Evolutionary conservation across 2,329 filamentous ascomycete species (phyloP), one percentile per base, ranked within the genome.

Genomic region (Curvularia verruculosa): DNA sequence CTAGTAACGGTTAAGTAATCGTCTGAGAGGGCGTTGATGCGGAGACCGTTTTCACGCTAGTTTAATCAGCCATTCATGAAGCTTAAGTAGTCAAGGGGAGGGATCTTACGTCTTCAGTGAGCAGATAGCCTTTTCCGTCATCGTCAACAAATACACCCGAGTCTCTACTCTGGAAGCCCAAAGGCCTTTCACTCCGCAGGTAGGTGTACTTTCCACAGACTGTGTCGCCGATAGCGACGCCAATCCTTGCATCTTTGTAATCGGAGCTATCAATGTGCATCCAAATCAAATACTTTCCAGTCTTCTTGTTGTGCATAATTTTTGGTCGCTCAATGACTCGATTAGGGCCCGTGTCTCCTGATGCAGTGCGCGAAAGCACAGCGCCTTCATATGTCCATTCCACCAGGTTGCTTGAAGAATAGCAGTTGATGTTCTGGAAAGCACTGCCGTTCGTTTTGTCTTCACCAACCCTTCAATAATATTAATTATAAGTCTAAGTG

Each of bases 381-480:
- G 85, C 82, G 12, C 84, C 84, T 31, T 83, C 84, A 55, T 84
- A 86, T 0, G 77, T 84, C 88, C 88, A 90, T 61, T 87, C 81
- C 0, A 88, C 82, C 0, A 90, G 79, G 70, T 90, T 79, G 12
- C 78, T 79, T 13, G 84, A 87, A 0, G 84, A 85, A 72, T 89
- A 90, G 75, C 87, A 90, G 70, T 89, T 89, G 63, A 90, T 78
- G 49, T 86, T 86, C 56, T 85, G 82, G 71, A 89, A 90, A 0
- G 79, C 74, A 1, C 78, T 81, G 23, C 87, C 86, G n/a, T 83
- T 76, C 1, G 84, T 84, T 44, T 90, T 89, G 75, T 90, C 87
- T 70, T 90, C 88, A 15, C 88, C 88, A 31, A 89, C 84, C 76
- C 87, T 82, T 28, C 8, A 1, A 15, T 21, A 18, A 24, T 26